Conservation (phyloP, 805 yeast genomes). For the Yarrowia porcina region DNA sequence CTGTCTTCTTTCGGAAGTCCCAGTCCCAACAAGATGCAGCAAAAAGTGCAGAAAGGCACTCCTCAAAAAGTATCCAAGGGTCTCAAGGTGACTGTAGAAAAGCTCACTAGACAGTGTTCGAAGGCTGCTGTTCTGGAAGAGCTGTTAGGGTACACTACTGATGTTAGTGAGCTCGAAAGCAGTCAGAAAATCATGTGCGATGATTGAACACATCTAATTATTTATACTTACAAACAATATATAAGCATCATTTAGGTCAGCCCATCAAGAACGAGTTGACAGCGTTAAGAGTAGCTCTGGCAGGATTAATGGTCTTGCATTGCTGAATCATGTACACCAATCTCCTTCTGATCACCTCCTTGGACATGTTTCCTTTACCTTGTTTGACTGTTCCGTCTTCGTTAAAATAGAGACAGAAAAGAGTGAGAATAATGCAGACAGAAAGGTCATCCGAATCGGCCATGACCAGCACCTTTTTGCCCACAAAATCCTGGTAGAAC, state of each 20-base stretch:
- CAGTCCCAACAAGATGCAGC: neutral
- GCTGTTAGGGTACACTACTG: constrained; percentile 1
- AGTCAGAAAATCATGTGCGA: constrained; percentile 21
- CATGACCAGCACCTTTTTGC: constrained; percentile 44
- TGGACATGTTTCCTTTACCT: constrained; percentile 35
- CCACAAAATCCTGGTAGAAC: constrained; percentile 25
- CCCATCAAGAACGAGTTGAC: constrained; percentile 59
- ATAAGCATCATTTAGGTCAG: constrained; percentile 1
- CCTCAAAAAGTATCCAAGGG: neutral
- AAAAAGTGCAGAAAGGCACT: neutral
- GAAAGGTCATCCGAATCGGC: constrained; percentile 66
- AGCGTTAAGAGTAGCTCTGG: constrained; percentile 72
- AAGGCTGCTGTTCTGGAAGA: constrained; percentile 6
- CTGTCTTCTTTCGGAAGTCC: constrained; percentile 15
- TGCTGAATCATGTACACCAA: constrained; percentile 48
- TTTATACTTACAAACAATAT: neutral
- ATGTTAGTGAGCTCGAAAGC: neutral
- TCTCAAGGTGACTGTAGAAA: constrained; percentile 16
- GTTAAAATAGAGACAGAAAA: constrained; percentile 49
- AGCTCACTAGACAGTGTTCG: constrained; percentile 1
- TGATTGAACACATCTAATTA: neutral
- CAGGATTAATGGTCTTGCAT: constrained; percentile 60
- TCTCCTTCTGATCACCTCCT: constrained; percentile 55
- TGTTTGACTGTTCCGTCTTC: constrained; percentile 38
- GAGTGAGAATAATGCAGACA: constrained; percentile 53